Percentiles rank a stretch among this genome's conserved stretches.
These are phyloP conservation scores for Ampelomyces quisqualis DNA, from an alignment of 2,329 filamentous ascomycete species.

Conservation along the genomic window DNA sequence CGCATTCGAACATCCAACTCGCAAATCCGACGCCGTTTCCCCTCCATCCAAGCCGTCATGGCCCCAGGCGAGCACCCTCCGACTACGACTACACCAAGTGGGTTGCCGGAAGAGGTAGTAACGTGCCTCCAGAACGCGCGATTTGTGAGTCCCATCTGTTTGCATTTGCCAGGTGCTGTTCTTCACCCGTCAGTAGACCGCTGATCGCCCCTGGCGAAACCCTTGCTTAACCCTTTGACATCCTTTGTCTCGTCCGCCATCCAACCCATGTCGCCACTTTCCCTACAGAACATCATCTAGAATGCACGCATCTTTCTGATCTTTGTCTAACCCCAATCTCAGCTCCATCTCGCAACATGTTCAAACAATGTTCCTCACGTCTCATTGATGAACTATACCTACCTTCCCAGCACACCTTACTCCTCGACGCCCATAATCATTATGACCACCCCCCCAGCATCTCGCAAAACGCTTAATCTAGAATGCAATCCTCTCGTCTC, in stretches of 20 bases:
- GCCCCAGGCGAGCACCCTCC: constrained; percentile 3
- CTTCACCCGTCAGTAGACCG: too few relatives aligned
- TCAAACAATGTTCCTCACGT: constrained; percentile 82
- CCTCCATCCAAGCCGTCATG: constrained; percentile 7
- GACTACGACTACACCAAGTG: constrained; percentile 50
- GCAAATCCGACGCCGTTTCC: background rate
- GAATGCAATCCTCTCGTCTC: constrained; percentile 83
- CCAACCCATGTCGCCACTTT: background rate
- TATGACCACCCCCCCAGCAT: constrained; percentile 81
- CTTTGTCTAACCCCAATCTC: constrained; percentile 7
- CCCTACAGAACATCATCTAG: background rate
- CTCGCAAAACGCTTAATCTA: constrained; percentile 80
- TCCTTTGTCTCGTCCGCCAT: background rate
- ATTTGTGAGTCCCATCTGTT: constrained; percentile 63
- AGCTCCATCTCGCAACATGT: constrained; percentile 96
- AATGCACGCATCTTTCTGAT: background rate
- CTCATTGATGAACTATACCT: constrained; percentile 99
- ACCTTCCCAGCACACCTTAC: constrained; percentile 72
- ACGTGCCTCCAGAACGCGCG: constrained; percentile 91
- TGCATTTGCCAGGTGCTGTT: too few relatives aligned
- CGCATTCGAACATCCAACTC: too few relatives aligned
- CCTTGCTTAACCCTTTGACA: constrained; percentile 5
- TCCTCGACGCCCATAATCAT: constrained; percentile 71
- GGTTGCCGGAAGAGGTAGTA: constrained; percentile 79
- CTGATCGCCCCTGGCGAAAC: background rate